Conservation (phyloP, 2,329 filamentous ascomycete genomes). For the Cryphonectria parasitica region DNA sequence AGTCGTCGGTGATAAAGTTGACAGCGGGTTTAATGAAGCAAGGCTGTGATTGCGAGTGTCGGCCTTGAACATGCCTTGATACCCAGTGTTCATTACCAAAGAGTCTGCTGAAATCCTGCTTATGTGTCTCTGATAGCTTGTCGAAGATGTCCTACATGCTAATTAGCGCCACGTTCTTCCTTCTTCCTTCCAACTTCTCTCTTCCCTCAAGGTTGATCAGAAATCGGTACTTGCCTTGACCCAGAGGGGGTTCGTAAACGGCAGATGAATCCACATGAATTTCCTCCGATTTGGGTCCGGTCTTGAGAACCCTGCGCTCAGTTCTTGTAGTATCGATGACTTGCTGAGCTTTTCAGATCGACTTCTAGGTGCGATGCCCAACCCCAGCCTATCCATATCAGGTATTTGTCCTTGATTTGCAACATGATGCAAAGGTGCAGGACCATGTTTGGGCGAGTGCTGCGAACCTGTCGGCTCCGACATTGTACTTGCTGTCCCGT, state of each 20-base stretch:
- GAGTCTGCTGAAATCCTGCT: slow-evolving; percentile 43
- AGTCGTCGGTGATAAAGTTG: slow-evolving; percentile 41
- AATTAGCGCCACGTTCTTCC: slow-evolving; percentile 29
- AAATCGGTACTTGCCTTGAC: slow-evolving; percentile 49
- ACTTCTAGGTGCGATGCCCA: slow-evolving; percentile 2
- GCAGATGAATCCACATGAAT: slow-evolving; percentile 62
- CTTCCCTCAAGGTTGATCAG: background rate
- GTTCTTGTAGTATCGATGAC: slow-evolving; percentile 36
- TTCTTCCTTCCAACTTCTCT: slow-evolving; percentile 29
- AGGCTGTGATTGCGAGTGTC: slow-evolving; percentile 44
- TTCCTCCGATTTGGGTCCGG: slow-evolving; percentile 47
- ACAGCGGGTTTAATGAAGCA: slow-evolving; percentile 46
- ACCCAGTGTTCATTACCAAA: slow-evolving; percentile 48
- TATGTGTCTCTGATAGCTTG: slow-evolving; percentile 49
- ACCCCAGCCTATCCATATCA: slow-evolving; percentile 7
- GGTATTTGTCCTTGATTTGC: background rate
- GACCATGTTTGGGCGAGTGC: slow-evolving; percentile 32
- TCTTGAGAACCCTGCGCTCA: slow-evolving; percentile 46
- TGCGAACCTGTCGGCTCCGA: slow-evolving; percentile 40
- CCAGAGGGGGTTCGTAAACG: slow-evolving; percentile 62
- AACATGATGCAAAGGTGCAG: background rate
- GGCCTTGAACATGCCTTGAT: slow-evolving; percentile 45
- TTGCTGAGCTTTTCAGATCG: slow-evolving; percentile 27
- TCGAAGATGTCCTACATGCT: slow-evolving; percentile 38
- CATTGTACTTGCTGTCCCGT: slow-evolving; percentile 33